A percentile compares a stretch with the other conserved stretches of the same genome.
Conservation (phyloP, 176 grass and related monocot species). For the Raddia guianensis region DNA sequence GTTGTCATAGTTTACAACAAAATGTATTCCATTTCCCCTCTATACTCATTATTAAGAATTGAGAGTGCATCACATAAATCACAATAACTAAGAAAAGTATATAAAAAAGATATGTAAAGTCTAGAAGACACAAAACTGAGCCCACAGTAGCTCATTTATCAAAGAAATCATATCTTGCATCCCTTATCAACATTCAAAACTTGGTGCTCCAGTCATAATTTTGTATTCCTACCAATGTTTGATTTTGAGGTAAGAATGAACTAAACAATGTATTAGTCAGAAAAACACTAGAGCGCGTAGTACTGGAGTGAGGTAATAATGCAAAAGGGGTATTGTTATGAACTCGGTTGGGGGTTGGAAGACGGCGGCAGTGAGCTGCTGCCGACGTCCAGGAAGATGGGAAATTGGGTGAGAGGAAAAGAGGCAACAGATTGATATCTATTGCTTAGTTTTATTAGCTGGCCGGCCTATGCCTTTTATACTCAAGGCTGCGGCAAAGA, state of each 20-base stretch:
- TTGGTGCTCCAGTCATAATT: slow-evolving; percentile 9
- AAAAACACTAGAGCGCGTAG: background rate
- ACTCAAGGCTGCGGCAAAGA: too few relatives aligned
- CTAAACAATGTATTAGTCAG: slow-evolving; percentile 7
- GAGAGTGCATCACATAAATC: slow-evolving; percentile 11
- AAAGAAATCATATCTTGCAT: slow-evolving; percentile 20
- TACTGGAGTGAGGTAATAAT: background rate
- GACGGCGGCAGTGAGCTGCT: too few relatives aligned
- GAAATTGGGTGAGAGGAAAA: too few relatives aligned
- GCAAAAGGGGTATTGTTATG: background rate
- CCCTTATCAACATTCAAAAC: slow-evolving; percentile 11
- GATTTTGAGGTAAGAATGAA: slow-evolving; percentile 16
- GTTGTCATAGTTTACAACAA: background rate
- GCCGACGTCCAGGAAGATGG: too few relatives aligned
- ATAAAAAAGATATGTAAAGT: slow-evolving; percentile 1
- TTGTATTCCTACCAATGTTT: background rate
- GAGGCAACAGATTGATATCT: too few relatives aligned
- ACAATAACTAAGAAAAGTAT: slow-evolving; percentile 29
- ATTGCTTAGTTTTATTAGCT: too few relatives aligned
- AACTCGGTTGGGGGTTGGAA: too few relatives aligned
- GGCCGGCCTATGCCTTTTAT: too few relatives aligned
- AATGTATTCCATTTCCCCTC: slow-evolving; percentile 4
- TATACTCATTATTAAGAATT: background rate
- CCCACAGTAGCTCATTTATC: slow-evolving; percentile 12
- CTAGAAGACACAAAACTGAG: slow-evolving; percentile 20